Percentiles rank a stretch among this genome's conserved stretches.
Conservation (phyloP, 108 stramenopile species). For the Poteriospumella lacustris region DNA sequence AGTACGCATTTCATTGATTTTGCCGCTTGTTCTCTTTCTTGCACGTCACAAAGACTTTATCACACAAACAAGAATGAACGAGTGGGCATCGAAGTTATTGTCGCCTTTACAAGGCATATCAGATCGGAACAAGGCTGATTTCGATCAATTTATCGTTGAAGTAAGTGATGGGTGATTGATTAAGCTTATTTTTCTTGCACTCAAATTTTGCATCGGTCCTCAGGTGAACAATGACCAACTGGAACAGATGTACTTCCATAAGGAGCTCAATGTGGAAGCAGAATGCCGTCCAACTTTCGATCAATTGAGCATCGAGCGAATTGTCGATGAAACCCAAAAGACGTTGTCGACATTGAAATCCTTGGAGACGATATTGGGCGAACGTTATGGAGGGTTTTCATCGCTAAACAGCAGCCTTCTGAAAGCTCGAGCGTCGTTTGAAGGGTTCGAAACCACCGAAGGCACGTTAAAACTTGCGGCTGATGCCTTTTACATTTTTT, state of each 20-base stretch:
- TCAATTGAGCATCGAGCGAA: slow-evolving; percentile 19
- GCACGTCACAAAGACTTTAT: too few relatives aligned
- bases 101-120: not conserved
- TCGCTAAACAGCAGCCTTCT: not conserved
- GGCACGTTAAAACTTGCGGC: not conserved
- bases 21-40: too few relatives aligned
- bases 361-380: not conserved
- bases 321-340: slow-evolving; percentile 14
- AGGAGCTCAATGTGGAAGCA: not conserved
- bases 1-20: too few relatives aligned
- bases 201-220: not conserved
- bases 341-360: not conserved
- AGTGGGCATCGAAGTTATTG: not conserved
- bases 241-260: slow-evolving; percentile 22
- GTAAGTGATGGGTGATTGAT: not conserved
- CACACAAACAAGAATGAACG: too few relatives aligned
- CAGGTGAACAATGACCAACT: slow-evolving; percentile 21
- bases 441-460: not conserved
- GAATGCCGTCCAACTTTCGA: slow-evolving; percentile 17
- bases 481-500: slow-evolving; percentile 2
- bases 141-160: slow-evolving; percentile 2
- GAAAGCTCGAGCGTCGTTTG: slow-evolving; percentile 9
- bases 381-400: not conserved
- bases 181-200: not conserved
- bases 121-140: not conserved